A percentile compares a stretch with the other conserved stretches of the same genome.
Conservation (phyloP, 352 stramenopile genomes). For the Pythium plurisporium region DNA sequence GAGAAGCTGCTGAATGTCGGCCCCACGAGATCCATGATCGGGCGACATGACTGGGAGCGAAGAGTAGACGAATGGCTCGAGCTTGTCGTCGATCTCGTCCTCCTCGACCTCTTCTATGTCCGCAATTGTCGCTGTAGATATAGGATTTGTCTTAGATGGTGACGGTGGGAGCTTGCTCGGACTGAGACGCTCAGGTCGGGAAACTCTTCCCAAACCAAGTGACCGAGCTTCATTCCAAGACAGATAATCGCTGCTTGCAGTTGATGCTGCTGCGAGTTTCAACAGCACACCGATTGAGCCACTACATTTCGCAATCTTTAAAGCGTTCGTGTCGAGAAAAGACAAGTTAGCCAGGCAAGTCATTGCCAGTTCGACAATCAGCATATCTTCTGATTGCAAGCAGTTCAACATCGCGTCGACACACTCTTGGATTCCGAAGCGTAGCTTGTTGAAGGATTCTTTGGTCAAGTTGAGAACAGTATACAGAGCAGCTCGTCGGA, state of each 20-base stretch:
- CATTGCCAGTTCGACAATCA: constrained; percentile 57
- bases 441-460: constrained; percentile 76
- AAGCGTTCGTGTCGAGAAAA: constrained; percentile 43
- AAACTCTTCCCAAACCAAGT: constrained; percentile 12
- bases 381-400: constrained; percentile 52
- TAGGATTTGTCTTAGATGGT: neutral
- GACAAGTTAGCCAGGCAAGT: constrained; percentile 67
- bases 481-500: constrained; percentile 47
- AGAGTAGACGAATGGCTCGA: constrained; percentile 26
- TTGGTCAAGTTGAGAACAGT: constrained; percentile 61
- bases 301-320: constrained; percentile 33
- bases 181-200: neutral
- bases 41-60: neutral
- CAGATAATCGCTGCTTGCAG: constrained; percentile 42
- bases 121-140: neutral
- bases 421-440: constrained; percentile 57
- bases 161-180: neutral
- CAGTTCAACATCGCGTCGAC: constrained; percentile 45
- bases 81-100: constrained; percentile 27
- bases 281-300: constrained; percentile 39
- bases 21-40: constrained; percentile 3
- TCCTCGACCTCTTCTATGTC: constrained; percentile 11
- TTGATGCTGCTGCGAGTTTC: constrained; percentile 43
- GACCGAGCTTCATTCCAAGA: constrained; percentile 37
- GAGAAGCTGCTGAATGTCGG: constrained; percentile 29